Evolutionary conservation across 164 flowering plant species (phyloP), one percentile per base, ranked within the genome.

Genomic region (Akebia trifoliata): DNA sequence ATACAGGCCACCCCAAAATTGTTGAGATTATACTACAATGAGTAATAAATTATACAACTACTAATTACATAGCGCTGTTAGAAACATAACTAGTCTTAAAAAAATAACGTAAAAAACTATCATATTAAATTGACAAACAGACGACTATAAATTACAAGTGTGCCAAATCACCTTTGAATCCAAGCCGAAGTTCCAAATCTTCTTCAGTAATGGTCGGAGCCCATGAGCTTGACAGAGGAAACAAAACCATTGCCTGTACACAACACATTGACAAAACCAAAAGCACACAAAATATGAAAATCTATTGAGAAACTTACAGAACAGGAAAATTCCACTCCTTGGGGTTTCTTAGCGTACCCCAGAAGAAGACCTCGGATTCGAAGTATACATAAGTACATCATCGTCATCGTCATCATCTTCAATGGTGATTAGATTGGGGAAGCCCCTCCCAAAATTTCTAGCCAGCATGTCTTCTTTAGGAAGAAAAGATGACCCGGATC

Each of bases 131-230:
- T n/a, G 37, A 44, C 10, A 10, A 43, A 38, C 7, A 46, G 9
- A 24, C 22, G 21, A 39, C 17, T 28, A 17, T 15, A 8, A 12
- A 55, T 2, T 15, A 47, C 30, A 39, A 38, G 26, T 49, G 34
- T 4, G 9, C 3, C 11, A 56, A 31, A 56, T 28, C 25, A 70
- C 73, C 73, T 65, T 31, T 57, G 15, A 32, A 40, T 65, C 73
- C 73, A 56, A 70, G 73, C 43, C 73, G 63, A 30, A 70, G 69
- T 61, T 70, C 73, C 37, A 70, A 65, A 50, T 70, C 73, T 55
- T 69, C 73, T 42, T 69, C 73, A 32, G 73, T 59, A 46, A 63
- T 53, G 15, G 61, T 54, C 29, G 72, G 58, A 12, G 17, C 65
- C 73, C 73, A 56, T 11, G 73, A 61, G 47, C 62, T 56, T 21